A percentile compares a stretch with the other conserved stretches of the same genome.
Evolutionary conservation across 192 early-diverging fungal species (phyloP).

Genomic region (Fimicolochytrium jonesii): DNA sequence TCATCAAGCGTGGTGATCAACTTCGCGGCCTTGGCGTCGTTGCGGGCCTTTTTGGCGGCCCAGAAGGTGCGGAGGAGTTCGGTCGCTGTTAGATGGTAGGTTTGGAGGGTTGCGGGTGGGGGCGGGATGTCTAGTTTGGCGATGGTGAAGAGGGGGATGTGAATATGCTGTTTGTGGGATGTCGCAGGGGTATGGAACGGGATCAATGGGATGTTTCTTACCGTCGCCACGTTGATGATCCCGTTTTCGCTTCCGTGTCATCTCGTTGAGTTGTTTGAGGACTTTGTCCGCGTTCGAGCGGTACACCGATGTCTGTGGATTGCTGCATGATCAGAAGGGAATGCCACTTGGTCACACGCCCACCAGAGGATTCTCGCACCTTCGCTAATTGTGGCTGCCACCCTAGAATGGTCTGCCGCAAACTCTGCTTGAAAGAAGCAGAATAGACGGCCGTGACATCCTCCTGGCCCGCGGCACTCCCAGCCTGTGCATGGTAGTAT

Average conservation of each 20-base stretch:
- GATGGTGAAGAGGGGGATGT: background rate
- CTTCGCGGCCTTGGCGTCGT: background rate
- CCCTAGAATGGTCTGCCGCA: too few relatives aligned
- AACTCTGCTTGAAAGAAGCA: too few relatives aligned
- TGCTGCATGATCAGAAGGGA: too few relatives aligned
- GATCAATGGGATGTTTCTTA: background rate
- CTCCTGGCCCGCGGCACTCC: background rate
- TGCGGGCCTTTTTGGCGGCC: background rate
- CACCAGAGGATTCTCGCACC: too few relatives aligned
- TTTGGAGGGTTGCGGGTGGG: background rate
- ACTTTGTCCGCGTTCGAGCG: constrained; percentile 9
- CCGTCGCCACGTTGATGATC: background rate
- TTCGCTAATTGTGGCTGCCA: too few relatives aligned
- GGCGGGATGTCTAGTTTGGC: background rate
- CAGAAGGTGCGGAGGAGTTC: constrained; percentile 10
- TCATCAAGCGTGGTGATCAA: background rate
- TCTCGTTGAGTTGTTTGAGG: constrained; percentile 5
- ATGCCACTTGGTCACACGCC: too few relatives aligned
- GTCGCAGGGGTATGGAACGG: background rate
- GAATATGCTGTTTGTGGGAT: background rate
- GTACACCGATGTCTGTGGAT: constrained; percentile 15
- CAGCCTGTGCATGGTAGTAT: constrained; percentile 16
- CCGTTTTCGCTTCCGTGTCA: constrained; percentile 14
- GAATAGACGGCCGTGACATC: too few relatives aligned
- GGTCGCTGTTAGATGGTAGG: constrained; percentile 1